phyloP scores from a whole-genome alignment of 305 asterid species.

The Caryopteris hybrid region DNA sequence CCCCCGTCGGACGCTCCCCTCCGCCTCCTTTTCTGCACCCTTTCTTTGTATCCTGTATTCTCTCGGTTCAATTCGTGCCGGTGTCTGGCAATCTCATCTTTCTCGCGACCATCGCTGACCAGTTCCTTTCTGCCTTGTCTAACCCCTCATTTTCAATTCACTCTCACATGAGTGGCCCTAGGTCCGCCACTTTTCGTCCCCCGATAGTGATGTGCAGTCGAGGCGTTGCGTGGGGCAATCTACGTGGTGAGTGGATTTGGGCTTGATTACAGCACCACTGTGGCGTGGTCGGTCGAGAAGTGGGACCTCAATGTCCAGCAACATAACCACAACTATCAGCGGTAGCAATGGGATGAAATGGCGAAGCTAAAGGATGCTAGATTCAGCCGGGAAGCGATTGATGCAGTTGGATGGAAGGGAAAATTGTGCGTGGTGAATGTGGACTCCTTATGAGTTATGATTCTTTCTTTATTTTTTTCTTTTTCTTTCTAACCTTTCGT shows the following conservation, averaged over 20 bases:
- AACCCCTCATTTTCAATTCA: conserved; percentile 61
- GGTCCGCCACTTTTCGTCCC: conserved; percentile 60
- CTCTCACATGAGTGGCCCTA: conserved; percentile 29
- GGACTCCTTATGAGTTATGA: no score
- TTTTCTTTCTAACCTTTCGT: no score
- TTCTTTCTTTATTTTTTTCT: no score
- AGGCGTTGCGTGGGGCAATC: conserved; percentile 33
- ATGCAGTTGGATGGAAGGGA: conserved; percentile 67
- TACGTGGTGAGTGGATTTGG: conserved; percentile 76
- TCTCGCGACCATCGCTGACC: conserved; percentile 65
- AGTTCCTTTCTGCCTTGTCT: conserved; percentile 55
- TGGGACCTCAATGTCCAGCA: conserved; percentile 42
- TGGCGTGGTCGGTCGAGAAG: conserved; percentile 61
- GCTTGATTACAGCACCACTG: conserved; percentile 44
- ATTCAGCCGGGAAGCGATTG: conserved; percentile 73
- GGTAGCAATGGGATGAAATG: conserved; percentile 52
- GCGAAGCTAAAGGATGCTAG: conserved; percentile 38
- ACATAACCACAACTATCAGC: no score
- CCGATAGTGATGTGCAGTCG: conserved; percentile 79
- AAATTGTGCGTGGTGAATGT: conserved; percentile 79
- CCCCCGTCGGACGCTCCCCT: conserved; percentile 40
- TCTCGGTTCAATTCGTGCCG: conserved; percentile 54
- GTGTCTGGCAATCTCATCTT: conserved; percentile 47
- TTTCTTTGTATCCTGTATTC: conserved; percentile 55
- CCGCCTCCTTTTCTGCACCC: conserved; percentile 60